Conservation (phyloP, 1,284 basidiomycete species). For the Ganoderma resinaceum region DNA sequence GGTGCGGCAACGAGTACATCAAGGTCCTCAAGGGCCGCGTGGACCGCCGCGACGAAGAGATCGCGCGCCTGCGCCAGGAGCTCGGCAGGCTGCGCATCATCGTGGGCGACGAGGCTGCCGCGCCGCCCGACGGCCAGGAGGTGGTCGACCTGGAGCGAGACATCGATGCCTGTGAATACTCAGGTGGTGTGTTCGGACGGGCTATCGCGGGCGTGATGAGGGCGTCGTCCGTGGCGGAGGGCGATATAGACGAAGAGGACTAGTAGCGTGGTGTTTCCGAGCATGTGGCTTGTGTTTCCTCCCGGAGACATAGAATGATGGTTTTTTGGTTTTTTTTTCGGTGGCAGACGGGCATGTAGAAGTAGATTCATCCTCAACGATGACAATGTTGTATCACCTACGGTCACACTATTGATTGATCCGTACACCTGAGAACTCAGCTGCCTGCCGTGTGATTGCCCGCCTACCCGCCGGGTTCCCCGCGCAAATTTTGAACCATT, state of each 20-base stretch:
- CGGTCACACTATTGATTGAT: background rate
- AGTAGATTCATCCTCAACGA: constrained; percentile 3
- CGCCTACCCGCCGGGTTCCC: background rate
- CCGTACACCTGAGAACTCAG: background rate
- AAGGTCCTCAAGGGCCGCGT: constrained; percentile 74
- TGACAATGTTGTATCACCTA: constrained; percentile 9
- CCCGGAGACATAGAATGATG: too few species aligned
- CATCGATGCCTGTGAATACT: constrained; percentile 41
- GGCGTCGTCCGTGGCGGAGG: constrained; percentile 33
- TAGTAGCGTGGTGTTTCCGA: constrained; percentile 4
- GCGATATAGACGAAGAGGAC: constrained; percentile 41
- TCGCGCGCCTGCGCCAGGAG: constrained; percentile 74
- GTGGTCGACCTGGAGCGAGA: constrained; percentile 42
- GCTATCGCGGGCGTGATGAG: constrained; percentile 13
- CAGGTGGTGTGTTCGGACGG: constrained; percentile 32
- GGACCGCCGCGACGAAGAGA: constrained; percentile 85
- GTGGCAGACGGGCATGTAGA: constrained; percentile 1
- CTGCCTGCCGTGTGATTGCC: background rate
- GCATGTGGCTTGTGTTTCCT: too few species aligned
- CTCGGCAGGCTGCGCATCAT: constrained; percentile 63
- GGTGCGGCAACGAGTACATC: constrained; percentile 68
- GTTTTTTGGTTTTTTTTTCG: background rate
- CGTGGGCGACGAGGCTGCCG: constrained; percentile 35
- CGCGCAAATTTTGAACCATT: background rate
- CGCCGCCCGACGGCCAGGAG: constrained; percentile 34